Conservation (phyloP, 2,329 filamentous ascomycete genomes). For the Monosporascus sp. region DNA sequence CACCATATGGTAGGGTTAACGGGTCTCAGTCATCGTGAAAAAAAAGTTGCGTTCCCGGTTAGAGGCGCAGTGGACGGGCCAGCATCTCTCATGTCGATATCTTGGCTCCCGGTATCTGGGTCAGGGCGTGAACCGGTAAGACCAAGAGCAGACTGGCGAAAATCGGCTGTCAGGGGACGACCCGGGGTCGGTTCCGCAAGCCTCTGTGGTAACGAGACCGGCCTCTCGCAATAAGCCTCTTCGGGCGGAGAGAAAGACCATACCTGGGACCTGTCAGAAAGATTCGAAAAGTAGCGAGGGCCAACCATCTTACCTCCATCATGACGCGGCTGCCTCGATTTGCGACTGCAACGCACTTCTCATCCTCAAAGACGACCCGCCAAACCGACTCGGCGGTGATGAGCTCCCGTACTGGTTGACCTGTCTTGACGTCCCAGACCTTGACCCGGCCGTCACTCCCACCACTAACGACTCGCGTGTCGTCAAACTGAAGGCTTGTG, state of each 20-base stretch:
- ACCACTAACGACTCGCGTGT: constrained; percentile 89
- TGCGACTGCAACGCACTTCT: constrained; percentile 95
- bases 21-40: constrained; percentile 40
- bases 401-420: constrained; percentile 83
- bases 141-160: constrained; percentile 21
- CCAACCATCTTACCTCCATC: constrained; percentile 74
- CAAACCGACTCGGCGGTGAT: constrained; percentile 92
- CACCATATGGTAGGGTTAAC: not conserved
- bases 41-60: constrained; percentile 41
- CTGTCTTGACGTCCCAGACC: constrained; percentile 94
- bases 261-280: constrained; percentile 53
- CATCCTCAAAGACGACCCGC: constrained; percentile 96
- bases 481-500: constrained; percentile 94
- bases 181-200: constrained; percentile 40
- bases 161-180: constrained; percentile 46
- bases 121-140: constrained; percentile 12
- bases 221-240: constrained; percentile 53
- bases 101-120: constrained; percentile 33
- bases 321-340: constrained; percentile 79
- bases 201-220: constrained; percentile 44
- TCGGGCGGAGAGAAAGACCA: constrained; percentile 92
- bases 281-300: not conserved
- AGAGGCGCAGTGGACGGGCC: constrained; percentile 51
- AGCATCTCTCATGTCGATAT: constrained; percentile 53
- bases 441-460: constrained; percentile 97